These are phyloP conservation scores for Cucurbita pepo DNA, from an alignment of 306 rosid genomes.

Conservation along the genomic window DNA sequence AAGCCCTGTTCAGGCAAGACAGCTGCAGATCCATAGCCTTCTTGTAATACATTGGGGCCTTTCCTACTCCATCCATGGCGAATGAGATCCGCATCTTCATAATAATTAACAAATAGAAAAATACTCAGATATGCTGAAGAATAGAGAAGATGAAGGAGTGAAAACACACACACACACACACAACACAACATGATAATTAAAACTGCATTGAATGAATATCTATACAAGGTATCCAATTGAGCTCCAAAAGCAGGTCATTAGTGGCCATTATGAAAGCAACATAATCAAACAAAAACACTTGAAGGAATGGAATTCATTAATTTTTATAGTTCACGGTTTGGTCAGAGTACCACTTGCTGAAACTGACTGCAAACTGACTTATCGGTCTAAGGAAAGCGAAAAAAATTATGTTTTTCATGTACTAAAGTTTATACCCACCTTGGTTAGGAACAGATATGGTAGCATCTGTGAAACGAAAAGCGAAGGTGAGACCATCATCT, in stretches of 20 bases:
- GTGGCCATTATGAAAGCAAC: background rate
- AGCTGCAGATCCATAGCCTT: conserved; percentile 96
- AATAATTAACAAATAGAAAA: background rate
- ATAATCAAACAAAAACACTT: background rate
- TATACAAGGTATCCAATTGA: background rate
- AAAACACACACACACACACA: background rate
- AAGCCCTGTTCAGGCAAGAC: conserved; percentile 98
- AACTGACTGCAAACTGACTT: background rate
- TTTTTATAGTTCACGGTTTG: background rate
- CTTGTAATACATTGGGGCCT: conserved; percentile 73
- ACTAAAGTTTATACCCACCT: conserved; percentile 34
- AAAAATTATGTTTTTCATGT: background rate
- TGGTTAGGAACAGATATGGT: conserved; percentile 68
- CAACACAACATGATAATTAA: background rate
- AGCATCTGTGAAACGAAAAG: conserved; percentile 97
- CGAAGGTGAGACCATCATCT: conserved; percentile 91
- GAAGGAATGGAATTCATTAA: background rate
- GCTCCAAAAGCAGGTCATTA: background rate
- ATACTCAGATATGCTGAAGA: background rate
- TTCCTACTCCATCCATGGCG: conserved; percentile 96
- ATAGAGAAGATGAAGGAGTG: background rate
- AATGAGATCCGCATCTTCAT: conserved; percentile 73
- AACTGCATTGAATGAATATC: background rate
- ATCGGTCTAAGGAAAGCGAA: background rate
- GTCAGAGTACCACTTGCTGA: background rate